Evolutionary conservation across 192 early-diverging fungal species (phyloP).

Genomic region (Rhizophagus sp.): DNA sequence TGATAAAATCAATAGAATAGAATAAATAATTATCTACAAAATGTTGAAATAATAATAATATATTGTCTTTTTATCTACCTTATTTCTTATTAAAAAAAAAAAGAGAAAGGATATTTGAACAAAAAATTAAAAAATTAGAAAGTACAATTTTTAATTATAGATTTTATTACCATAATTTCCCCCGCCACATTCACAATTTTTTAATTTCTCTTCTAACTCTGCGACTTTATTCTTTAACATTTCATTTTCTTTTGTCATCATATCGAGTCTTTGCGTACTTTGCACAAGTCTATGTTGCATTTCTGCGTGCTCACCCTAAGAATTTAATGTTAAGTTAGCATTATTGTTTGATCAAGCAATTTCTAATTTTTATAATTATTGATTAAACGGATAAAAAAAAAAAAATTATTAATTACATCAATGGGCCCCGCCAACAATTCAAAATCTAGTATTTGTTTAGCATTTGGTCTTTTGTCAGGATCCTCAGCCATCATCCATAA

Average conservation of each 20-base stretch:
- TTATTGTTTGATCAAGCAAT: too few species aligned
- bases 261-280: conserved; percentile 24
- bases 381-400: neutral
- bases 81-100: too few species aligned
- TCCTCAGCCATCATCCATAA: conserved; percentile 81
- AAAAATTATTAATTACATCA: conserved; percentile 9
- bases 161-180: too few species aligned
- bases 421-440: conserved; percentile 44
- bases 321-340: neutral
- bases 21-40: too few species aligned
- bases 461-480: conserved; percentile 68
- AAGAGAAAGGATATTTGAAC: too few species aligned
- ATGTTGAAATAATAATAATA: too few species aligned
- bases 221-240: conserved; percentile 14
- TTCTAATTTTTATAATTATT: neutral
- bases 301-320: conserved; percentile 9
- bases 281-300: conserved; percentile 23
- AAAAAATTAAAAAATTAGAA: too few species aligned
- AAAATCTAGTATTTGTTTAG: conserved; percentile 69
- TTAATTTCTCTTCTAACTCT: conserved; percentile 20
- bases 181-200: neutral
- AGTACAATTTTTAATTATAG: too few species aligned
- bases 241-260: conserved; percentile 19
- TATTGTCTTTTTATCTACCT: too few species aligned
- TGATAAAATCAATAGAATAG: too few species aligned